These are phyloP conservation scores for Selaginella tamariscina DNA, from an alignment of 75 land plant species.

Conservation along the genomic window DNA sequence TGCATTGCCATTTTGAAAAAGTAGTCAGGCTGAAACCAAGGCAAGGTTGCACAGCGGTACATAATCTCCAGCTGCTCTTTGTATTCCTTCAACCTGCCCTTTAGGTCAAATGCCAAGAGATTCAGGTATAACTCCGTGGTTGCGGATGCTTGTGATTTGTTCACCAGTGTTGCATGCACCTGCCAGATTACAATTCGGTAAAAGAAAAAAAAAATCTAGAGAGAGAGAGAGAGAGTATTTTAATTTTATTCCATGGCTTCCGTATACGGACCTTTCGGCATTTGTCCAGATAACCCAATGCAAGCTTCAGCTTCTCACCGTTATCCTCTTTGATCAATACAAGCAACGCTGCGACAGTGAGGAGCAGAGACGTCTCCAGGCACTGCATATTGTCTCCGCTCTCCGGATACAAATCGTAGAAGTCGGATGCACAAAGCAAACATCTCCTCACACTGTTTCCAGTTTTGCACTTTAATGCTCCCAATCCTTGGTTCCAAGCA, in stretches of 20 bases:
- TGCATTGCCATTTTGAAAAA: slow-evolving; percentile 62
- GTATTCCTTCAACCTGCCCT: slow-evolving; percentile 37
- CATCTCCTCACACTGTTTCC: too few relatives aligned
- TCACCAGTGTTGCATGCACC: slow-evolving; percentile 29
- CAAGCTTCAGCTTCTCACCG: slow-evolving; percentile 41
- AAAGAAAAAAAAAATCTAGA: too few relatives aligned
- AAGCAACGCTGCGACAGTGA: slow-evolving; percentile 48
- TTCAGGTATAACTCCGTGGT: slow-evolving; percentile 19
- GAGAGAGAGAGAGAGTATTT: too few relatives aligned
- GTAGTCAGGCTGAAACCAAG: slow-evolving; percentile 37
- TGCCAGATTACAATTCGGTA: too few relatives aligned
- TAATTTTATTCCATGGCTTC: too few relatives aligned
- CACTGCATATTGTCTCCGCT: too few relatives aligned
- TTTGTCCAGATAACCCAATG: slow-evolving; percentile 41
- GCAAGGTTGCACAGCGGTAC: slow-evolving; percentile 38
- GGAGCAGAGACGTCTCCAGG: slow-evolving; percentile 47
- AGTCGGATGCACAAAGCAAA: slow-evolving; percentile 52
- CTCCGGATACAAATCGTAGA: slow-evolving; percentile 43
- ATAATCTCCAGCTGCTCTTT: slow-evolving; percentile 42
- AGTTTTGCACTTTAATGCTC: too few relatives aligned
- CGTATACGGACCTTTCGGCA: slow-evolving; percentile 57
- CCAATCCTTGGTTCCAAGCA: slow-evolving; percentile 70
- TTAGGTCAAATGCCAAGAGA: slow-evolving; percentile 37
- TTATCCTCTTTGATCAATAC: slow-evolving; percentile 28
- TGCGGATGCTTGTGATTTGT: slow-evolving; percentile 15